A percentile compares a stretch with the other conserved stretches of the same genome.
Evolutionary conservation across 2,329 filamentous ascomycete genomes (phyloP).

Genomic region (Fusarium anguioides): DNA sequence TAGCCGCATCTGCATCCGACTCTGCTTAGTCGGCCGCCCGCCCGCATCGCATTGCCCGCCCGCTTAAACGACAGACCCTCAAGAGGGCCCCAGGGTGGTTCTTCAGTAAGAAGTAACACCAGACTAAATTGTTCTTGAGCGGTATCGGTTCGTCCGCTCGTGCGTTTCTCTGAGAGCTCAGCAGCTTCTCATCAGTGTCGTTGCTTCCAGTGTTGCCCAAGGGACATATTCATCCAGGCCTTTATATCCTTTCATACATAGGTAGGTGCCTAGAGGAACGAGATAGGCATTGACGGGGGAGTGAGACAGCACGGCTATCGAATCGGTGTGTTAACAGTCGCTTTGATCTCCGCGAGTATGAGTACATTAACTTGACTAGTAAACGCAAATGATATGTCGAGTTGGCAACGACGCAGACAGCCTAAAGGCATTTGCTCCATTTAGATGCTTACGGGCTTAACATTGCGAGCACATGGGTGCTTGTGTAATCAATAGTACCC

Average conservation of each 20-base stretch:
- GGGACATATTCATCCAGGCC: background rate
- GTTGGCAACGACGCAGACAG: constrained; percentile 15
- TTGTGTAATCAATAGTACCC: constrained; percentile 20
- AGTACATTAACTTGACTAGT: background rate
- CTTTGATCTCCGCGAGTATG: background rate
- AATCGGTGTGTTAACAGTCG: constrained; percentile 8
- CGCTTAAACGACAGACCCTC: constrained; percentile 8
- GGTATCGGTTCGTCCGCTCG: constrained; percentile 6
- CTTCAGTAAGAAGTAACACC: background rate
- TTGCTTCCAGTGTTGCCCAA: background rate
- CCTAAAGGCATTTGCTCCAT: background rate
- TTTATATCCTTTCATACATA: background rate
- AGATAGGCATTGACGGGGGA: background rate
- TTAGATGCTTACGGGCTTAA: constrained; percentile 4
- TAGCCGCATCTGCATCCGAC: constrained; percentile 36
- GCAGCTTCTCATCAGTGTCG: background rate
- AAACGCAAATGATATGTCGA: constrained; percentile 5
- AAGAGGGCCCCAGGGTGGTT: constrained; percentile 5
- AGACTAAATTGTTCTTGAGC: constrained; percentile 1
- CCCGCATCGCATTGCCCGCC: constrained; percentile 34
- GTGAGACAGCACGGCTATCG: background rate
- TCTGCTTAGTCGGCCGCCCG: constrained; percentile 41
- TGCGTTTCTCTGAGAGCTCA: constrained; percentile 1
- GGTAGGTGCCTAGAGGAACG: background rate
- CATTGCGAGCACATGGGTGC: constrained; percentile 2